Percentiles rank a stretch among this genome's conserved stretches.
Conservation (phyloP, 108 stramenopile genomes). For the Discostella stelligeroides region DNA sequence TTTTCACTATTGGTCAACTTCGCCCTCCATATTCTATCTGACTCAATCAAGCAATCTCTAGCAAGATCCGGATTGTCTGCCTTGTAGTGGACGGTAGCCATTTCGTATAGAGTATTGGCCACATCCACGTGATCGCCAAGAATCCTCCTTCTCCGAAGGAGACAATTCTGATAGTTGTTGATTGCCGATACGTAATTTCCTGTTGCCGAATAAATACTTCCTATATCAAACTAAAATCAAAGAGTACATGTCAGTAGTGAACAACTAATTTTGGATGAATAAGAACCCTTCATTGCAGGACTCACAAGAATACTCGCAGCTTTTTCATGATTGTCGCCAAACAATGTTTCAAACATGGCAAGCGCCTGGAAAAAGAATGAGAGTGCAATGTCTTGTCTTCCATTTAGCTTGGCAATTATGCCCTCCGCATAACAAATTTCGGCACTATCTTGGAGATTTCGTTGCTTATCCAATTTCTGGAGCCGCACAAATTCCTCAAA, state of each 20-base stretch:
- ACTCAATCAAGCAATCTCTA: slow-evolving; percentile 70
- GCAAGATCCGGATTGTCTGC: slow-evolving; percentile 61
- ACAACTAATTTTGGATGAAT: background rate
- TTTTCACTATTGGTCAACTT: slow-evolving; percentile 72
- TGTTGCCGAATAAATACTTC: slow-evolving; percentile 63
- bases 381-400: slow-evolving; percentile 32
- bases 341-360: slow-evolving; percentile 46
- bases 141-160: slow-evolving; percentile 65
- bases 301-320: slow-evolving; percentile 44
- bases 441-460: slow-evolving; percentile 45
- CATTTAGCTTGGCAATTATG: slow-evolving; percentile 45
- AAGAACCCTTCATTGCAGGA: background rate
- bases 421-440: slow-evolving; percentile 50
- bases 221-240: slow-evolving; percentile 56
- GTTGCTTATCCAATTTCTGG: slow-evolving; percentile 37
- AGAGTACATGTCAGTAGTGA: background rate
- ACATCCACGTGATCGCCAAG: slow-evolving; percentile 84
- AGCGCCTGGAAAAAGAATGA: slow-evolving; percentile 41
- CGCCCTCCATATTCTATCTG: slow-evolving; percentile 71
- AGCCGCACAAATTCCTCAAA: slow-evolving; percentile 48
- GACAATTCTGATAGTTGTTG: slow-evolving; percentile 67
- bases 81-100: slow-evolving; percentile 45
- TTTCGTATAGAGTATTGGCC: slow-evolving; percentile 78
- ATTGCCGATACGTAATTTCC: slow-evolving; percentile 68
- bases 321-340: slow-evolving; percentile 41